phyloP scores from a whole-genome alignment of 345 rosid species.

The Diplotaxis tenuifolia region DNA sequence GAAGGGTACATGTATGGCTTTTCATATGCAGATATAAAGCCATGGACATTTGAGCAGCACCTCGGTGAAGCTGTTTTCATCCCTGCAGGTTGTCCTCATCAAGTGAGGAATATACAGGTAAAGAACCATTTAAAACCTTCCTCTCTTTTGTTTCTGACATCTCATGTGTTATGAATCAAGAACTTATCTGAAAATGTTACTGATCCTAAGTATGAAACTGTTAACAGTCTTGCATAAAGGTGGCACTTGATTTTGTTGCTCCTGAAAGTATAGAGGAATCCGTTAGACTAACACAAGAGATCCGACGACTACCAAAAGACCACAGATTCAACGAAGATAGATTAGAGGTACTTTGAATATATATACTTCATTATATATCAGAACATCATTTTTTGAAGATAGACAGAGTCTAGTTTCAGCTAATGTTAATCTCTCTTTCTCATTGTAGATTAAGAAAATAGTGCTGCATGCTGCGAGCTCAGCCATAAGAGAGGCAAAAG shows the following conservation, averaged over 20 bases:
- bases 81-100: no score
- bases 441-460: conserved; percentile 30
- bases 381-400: background rate
- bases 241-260: conserved; percentile 61
- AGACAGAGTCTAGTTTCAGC: background rate
- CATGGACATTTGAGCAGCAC: no score
- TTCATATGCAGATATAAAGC: conserved; percentile 33
- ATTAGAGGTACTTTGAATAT: conserved; percentile 44
- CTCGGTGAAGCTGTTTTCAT: no score
- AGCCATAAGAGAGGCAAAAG: conserved; percentile 31
- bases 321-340: conserved; percentile 56
- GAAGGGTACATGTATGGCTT: no score
- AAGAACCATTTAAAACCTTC: background rate
- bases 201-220: background rate
- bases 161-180: background rate
- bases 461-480: conserved; percentile 34
- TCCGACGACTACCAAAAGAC: conserved; percentile 48
- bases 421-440: background rate
- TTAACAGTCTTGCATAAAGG: conserved; percentile 65
- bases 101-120: conserved; percentile 37
- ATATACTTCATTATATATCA: background rate
- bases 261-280: conserved; percentile 59
- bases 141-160: background rate
- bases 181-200: background rate
- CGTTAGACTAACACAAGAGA: conserved; percentile 55